Conservation (phyloP, 2,329 filamentous ascomycete genomes). For the Scedosporium boydii region DNA sequence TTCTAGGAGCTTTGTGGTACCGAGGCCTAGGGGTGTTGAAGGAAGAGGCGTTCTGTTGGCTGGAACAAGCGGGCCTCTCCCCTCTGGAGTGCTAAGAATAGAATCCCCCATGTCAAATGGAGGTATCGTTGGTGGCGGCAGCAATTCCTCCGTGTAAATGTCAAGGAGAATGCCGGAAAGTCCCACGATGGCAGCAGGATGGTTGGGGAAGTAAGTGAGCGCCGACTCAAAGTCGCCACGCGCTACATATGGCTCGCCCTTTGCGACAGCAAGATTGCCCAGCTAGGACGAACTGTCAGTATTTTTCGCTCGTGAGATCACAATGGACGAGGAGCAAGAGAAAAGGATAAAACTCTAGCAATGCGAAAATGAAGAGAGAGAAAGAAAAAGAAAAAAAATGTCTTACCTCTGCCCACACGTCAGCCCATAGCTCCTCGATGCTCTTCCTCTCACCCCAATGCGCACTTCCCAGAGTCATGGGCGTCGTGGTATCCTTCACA, state of each 20-base stretch:
- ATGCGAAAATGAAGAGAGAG: neutral
- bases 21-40: constrained; percentile 37
- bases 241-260: constrained; percentile 56
- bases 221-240: constrained; percentile 74
- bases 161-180: constrained; percentile 80
- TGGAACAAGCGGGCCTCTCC: neutral
- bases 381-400: constrained; percentile 8
- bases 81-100: neutral
- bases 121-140: constrained; percentile 47
- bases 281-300: constrained; percentile 37
- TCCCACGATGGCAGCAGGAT: constrained; percentile 69
- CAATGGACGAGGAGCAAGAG: neutral
- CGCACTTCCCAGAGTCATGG: constrained; percentile 46
- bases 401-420: constrained; percentile 71
- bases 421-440: constrained; percentile 74
- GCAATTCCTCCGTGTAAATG: constrained; percentile 62
- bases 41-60: constrained; percentile 22
- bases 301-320: neutral
- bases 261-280: constrained; percentile 56
- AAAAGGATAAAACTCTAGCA: too few species aligned
- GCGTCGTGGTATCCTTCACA: constrained; percentile 50
- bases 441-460: constrained; percentile 76
- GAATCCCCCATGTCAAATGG: constrained; percentile 21
- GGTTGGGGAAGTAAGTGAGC: constrained; percentile 68
- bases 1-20: constrained; percentile 11